Percentiles rank a stretch among this genome's conserved stretches.
These are phyloP conservation scores for Trebouxia sp. DNA, from an alignment of 139 green algal genomes.

Conservation along the genomic window DNA sequence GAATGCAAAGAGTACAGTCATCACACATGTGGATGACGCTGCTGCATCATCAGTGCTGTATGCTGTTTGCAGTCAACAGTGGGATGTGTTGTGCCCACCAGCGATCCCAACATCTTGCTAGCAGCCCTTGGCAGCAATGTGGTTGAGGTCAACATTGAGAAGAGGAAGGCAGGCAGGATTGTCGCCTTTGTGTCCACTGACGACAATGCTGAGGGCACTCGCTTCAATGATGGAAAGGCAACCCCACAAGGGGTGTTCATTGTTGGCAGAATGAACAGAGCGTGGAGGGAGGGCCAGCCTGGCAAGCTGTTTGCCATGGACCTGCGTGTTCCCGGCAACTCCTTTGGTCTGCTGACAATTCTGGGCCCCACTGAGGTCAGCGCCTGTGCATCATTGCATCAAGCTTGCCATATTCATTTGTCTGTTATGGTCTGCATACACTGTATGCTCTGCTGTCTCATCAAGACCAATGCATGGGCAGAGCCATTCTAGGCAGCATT, in stretches of 20 bases:
- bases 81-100: slow-evolving; percentile 39
- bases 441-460: too few relatives aligned
- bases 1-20: too few relatives aligned
- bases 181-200: slow-evolving; percentile 15
- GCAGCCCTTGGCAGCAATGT: slow-evolving; percentile 33
- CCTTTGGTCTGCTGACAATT: slow-evolving; percentile 23
- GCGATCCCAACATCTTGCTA: slow-evolving; percentile 36
- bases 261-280: slow-evolving; percentile 50
- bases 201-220: slow-evolving; percentile 28
- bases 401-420: neutral
- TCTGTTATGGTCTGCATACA: too few relatives aligned
- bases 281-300: slow-evolving; percentile 44
- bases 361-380: slow-evolving; percentile 19
- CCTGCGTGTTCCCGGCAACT: slow-evolving; percentile 29
- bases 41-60: too few relatives aligned
- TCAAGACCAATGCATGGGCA: too few relatives aligned
- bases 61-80: slow-evolving; percentile 29
- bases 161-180: slow-evolving; percentile 7
- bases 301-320: slow-evolving; percentile 48
- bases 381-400: neutral
- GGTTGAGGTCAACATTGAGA: slow-evolving; percentile 35
- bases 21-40: too few relatives aligned
- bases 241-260: slow-evolving; percentile 48
- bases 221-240: slow-evolving; percentile 60
- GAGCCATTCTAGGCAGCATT: too few relatives aligned